Percentiles rank a stretch among this genome's conserved stretches.
Evolutionary conservation across 331 rosid species (phyloP).

Genomic region (Malus hybrid): DNA sequence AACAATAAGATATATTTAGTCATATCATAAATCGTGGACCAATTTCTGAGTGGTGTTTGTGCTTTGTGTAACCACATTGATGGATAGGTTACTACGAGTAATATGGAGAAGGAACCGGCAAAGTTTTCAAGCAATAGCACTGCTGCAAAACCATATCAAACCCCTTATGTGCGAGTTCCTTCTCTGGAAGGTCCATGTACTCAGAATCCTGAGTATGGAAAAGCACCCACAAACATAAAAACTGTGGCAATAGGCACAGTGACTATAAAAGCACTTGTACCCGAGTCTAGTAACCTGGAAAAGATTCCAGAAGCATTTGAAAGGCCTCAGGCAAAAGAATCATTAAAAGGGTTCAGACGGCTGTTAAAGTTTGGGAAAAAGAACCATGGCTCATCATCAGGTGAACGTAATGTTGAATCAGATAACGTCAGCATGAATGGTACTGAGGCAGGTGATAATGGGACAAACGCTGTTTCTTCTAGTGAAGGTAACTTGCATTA

Average conservation of each 20-base stretch:
- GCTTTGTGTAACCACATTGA: slow-evolving; percentile 10
- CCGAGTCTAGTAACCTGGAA: slow-evolving; percentile 58
- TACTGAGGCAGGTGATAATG: slow-evolving; percentile 60
- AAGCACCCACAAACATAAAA: slow-evolving; percentile 47
- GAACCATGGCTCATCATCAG: slow-evolving; percentile 57
- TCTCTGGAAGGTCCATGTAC: slow-evolving; percentile 80
- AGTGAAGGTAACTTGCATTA: slow-evolving; percentile 62
- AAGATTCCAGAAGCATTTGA: slow-evolving; percentile 80
- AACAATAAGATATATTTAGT: background rate
- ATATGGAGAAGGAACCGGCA: slow-evolving; percentile 38
- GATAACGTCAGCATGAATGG: slow-evolving; percentile 48
- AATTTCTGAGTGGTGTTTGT: background rate
- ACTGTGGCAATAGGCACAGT: slow-evolving; percentile 33
- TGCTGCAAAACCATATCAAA: slow-evolving; percentile 42
- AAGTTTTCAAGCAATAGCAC: slow-evolving; percentile 26
- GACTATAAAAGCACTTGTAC: slow-evolving; percentile 44
- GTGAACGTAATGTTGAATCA: slow-evolving; percentile 44
- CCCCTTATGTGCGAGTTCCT: slow-evolving; percentile 72
- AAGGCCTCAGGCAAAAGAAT: slow-evolving; percentile 68
- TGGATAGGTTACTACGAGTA: slow-evolving; percentile 36
- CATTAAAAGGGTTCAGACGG: slow-evolving; percentile 67
- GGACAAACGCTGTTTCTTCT: slow-evolving; percentile 30
- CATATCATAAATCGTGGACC: background rate
- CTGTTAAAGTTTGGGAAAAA: slow-evolving; percentile 83
- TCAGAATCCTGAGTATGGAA: slow-evolving; percentile 52